These are phyloP conservation scores for Naganishia albida DNA, from an alignment of 1,284 basidiomycete genomes.

Conservation along the genomic window DNA sequence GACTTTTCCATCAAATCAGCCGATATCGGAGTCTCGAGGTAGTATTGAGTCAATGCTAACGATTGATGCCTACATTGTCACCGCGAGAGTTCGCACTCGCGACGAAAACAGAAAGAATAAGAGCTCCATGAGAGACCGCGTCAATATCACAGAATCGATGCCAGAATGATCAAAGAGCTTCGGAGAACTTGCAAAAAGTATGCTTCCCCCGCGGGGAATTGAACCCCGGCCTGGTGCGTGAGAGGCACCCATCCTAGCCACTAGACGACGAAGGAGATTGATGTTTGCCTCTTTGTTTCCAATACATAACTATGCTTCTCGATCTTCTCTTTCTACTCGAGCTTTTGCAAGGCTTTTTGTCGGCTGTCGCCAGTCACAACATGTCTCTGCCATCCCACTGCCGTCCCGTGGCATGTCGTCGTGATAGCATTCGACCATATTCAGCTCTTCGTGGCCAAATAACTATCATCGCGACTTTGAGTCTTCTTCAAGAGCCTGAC, in stretches of 20 bases:
- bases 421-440: too few relatives aligned
- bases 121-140: background rate
- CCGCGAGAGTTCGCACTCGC: background rate
- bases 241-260: slow-evolving; percentile 7
- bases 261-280: slow-evolving; percentile 23
- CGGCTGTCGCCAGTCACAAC: too few relatives aligned
- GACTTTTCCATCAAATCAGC: too few relatives aligned
- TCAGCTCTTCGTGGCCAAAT: too few relatives aligned
- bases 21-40: too few relatives aligned
- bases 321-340: background rate
- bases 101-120: too few relatives aligned
- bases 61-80: background rate
- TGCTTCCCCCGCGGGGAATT: slow-evolving; percentile 4
- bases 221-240: background rate
- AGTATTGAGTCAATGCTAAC: background rate
- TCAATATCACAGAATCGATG: background rate
- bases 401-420: too few relatives aligned
- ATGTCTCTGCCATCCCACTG: too few relatives aligned
- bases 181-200: background rate
- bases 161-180: background rate
- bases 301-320: too few relatives aligned
- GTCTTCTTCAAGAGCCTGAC: too few relatives aligned
- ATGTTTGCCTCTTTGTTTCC: background rate
- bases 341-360: too few relatives aligned
- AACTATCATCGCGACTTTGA: too few relatives aligned